Percentiles rank a stretch among this genome's conserved stretches.
Conservation (phyloP, 1,284 basidiomycete species). For the Ceratobasidium sp. region DNA sequence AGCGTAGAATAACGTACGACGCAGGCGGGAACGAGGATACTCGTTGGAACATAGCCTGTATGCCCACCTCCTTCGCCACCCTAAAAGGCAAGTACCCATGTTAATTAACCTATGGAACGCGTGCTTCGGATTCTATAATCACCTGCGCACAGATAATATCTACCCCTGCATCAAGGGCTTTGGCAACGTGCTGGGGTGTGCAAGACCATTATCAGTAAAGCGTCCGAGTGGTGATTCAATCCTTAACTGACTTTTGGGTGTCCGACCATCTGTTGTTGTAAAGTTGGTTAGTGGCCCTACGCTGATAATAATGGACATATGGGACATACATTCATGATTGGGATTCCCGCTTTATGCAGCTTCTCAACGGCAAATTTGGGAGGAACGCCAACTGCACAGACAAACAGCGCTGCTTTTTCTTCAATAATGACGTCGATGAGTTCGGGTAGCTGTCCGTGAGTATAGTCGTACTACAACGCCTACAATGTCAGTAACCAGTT, state of each 20-base stretch:
- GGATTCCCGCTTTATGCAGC: slow-evolving; percentile 83
- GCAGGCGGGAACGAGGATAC: slow-evolving; percentile 83
- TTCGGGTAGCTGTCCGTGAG: slow-evolving; percentile 80
- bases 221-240: neutral
- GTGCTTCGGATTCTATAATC: neutral
- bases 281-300: neutral
- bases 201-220: neutral
- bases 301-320: neutral
- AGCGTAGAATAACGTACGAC: slow-evolving; percentile 59
- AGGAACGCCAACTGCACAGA: slow-evolving; percentile 81
- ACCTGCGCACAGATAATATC: slow-evolving; percentile 89
- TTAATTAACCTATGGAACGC: neutral
- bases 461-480: slow-evolving; percentile 75
- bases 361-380: slow-evolving; percentile 81
- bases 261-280: slow-evolving; percentile 78
- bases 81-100: slow-evolving; percentile 40
- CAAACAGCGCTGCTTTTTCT: slow-evolving; percentile 84
- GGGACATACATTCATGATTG: slow-evolving; percentile 81
- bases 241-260: slow-evolving; percentile 71
- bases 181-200: slow-evolving; percentile 71
- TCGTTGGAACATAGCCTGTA: slow-evolving; percentile 70
- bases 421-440: slow-evolving; percentile 90
- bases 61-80: slow-evolving; percentile 87
- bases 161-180: slow-evolving; percentile 83
- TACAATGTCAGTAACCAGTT: no score